Evolutionary conservation across 768 basidiomycete species (phyloP), one percentile per base, ranked within the genome.

Genomic region (Termitomyces sp.): DNA sequence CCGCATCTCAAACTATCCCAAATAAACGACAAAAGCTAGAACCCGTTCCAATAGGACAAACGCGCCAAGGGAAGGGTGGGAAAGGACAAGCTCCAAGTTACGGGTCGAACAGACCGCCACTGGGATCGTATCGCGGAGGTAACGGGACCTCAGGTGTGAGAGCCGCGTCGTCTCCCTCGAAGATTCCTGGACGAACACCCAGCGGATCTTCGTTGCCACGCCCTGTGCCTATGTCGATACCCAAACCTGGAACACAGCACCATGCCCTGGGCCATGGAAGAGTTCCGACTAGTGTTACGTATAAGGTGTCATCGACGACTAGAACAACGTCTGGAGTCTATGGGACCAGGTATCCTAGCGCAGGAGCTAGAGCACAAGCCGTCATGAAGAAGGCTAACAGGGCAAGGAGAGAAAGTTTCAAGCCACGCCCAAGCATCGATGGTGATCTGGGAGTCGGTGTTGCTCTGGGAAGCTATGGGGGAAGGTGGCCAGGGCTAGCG

Each of bases 351-450:
- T 64, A 72, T 51, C 60, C 62, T 9, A 62, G 59, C 44, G 56
- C 56, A 33, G 43, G 56, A 48, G 47, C 36, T 43, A 56, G 61
- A 52, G 69, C 58, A n/a, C 67, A 71, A n/a, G 63, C 62, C 55
- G 62, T 67, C 18, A 72, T 72, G 57, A 76, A 74, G 68, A 86
- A 84, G 64, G 78, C 79, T 32, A 70, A 77, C 41, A 72, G 83
- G 52, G 80, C 81, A 41, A 71, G 79, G 58, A 77, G 87, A 61
- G 90, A 93, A 73, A 93, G 90, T 70, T 94, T 93, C 70, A 89
- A 83, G 67, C 92, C 92, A 10, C 77, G 92, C 36, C 82, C 89
- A 44, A 92, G 90, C 63, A 70, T 84, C 20, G 90, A 92, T 62
- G 75, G 67, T 50, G 74, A 75, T 55, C 58, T 66, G 40, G 66